phyloP scores from a whole-genome alignment of 768 basidiomycete genomes.

The Gloeostereum incarnatum region DNA sequence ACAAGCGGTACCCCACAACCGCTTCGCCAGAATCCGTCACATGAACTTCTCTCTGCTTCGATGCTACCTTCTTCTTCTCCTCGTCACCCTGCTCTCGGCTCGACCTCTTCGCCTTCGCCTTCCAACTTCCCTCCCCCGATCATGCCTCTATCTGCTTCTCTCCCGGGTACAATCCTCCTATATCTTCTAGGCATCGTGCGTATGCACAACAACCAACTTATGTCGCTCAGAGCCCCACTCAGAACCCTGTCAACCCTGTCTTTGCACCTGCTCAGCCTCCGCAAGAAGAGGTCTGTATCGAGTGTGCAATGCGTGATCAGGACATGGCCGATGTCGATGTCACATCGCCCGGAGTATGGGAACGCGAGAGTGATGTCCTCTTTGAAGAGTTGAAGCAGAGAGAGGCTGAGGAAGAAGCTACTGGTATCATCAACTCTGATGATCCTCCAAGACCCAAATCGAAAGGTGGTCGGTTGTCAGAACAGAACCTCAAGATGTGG shows the following conservation, averaged over 20 bases:
- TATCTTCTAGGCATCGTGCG: constrained; percentile 58
- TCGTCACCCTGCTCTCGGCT: constrained; percentile 37
- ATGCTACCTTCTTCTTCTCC: constrained; percentile 30
- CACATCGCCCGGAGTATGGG: constrained; percentile 81
- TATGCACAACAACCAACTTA: constrained; percentile 73
- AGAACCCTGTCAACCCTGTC: constrained; percentile 51
- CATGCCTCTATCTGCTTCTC: constrained; percentile 47
- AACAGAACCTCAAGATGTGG: constrained; percentile 79
- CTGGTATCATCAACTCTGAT: constrained; percentile 37
- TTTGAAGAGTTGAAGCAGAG: constrained; percentile 69
- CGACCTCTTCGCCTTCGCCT: constrained; percentile 21
- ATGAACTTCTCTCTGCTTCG: constrained; percentile 18
- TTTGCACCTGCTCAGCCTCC: constrained; percentile 45
- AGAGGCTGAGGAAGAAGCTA: constrained; percentile 61
- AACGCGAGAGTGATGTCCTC: constrained; percentile 75
- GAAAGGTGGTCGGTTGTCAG: constrained; percentile 62
- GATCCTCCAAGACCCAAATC: constrained; percentile 49
- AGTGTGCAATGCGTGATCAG: constrained; percentile 97
- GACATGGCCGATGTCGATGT: constrained; percentile 97
- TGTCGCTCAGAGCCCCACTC: constrained; percentile 46
- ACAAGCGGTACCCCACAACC: constrained; percentile 16
- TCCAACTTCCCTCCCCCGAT: constrained; percentile 32
- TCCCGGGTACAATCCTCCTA: constrained; percentile 51
- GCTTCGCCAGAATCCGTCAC: constrained; percentile 11
- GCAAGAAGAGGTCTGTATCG: constrained; percentile 85